Evolutionary conservation across 139 green algal genomes (phyloP).

Genomic region (Coelastrella sp.): DNA sequence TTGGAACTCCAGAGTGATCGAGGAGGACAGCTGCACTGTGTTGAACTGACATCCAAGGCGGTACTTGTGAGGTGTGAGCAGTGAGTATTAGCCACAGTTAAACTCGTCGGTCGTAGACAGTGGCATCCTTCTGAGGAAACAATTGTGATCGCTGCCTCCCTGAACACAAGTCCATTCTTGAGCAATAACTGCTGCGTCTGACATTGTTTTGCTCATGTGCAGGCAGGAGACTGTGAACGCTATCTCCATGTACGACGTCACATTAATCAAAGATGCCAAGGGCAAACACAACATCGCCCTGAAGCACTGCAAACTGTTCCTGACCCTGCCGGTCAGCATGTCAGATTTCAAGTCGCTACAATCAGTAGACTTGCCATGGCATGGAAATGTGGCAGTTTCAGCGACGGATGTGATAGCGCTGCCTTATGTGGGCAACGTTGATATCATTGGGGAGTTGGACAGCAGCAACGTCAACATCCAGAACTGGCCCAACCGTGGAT

Average conservation of each 20-base stretch:
- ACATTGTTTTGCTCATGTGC: background rate
- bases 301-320: background rate
- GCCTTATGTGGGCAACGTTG: conserved; percentile 18
- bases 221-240: background rate
- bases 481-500: background rate
- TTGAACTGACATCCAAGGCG: background rate
- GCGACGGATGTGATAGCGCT: background rate
- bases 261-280: too few relatives aligned
- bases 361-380: conserved; percentile 17
- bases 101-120: too few relatives aligned
- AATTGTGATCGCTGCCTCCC: too few relatives aligned
- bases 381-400: background rate
- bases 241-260: conserved; percentile 18
- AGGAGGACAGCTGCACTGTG: background rate
- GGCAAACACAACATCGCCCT: background rate
- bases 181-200: too few relatives aligned
- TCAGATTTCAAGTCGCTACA: background rate
- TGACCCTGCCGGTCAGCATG: background rate
- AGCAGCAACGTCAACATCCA: conserved; percentile 9
- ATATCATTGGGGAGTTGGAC: conserved; percentile 8
- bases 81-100: too few relatives aligned
- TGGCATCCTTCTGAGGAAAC: too few relatives aligned
- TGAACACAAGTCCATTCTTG: too few relatives aligned
- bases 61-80: too few relatives aligned
- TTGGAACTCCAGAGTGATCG: background rate